Base-by-base conservation (phyloP, 1,284 basidiomycete species). In the Rhodotorula mucilaginosa region DNA sequence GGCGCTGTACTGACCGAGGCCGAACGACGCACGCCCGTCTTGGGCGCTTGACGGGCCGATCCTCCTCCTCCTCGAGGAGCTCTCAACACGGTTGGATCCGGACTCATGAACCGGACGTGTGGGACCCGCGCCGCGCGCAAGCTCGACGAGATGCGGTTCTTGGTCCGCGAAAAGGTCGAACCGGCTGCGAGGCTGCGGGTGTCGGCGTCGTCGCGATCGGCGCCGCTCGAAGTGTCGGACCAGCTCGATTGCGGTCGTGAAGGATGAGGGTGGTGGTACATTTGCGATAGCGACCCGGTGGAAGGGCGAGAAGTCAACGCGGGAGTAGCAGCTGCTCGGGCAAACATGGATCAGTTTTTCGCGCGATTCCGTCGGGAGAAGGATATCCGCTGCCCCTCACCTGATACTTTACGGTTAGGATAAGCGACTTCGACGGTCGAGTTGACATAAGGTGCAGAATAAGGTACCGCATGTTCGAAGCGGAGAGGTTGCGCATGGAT, bases 61-160 rank as follows among this genome's bases (percentile, higher is more conserved):
- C n/a, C 29, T 23, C 34, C 21, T 26, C 26, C 26, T 26, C 23
- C 46, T 56, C 51, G n/a, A 19, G 49, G 31, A 21, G 34, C 34
- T 58, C 58, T 8, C 34, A 58, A 7, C 18, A 58, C 58, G 34
- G 47, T 44, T 4, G 67, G 62, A 46, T 69, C 68, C 15, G 60
- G 60, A 21, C 54, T 52, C 60, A 65, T 65, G 64, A 70, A 70
- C 29, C 68, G 52, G n/a, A 70, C 68, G 29, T 65, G 64, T 39
- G 68, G 68, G 15, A 69, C 63, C 19, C 54, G 39, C 39, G 12
- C 60, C 6, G 39, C 61, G n/a, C 64, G 59, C n/a, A 70, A n/a
- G 48, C 64, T 62, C 60, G 34, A 34, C 52, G 39, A 44, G 39
- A 58, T 44, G 21, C 47, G 58, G 18, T 49, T 54, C 31, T 44